Conservation (phyloP, 1,284 basidiomycete species). For the Cutaneotrichosporon dermatis region DNA sequence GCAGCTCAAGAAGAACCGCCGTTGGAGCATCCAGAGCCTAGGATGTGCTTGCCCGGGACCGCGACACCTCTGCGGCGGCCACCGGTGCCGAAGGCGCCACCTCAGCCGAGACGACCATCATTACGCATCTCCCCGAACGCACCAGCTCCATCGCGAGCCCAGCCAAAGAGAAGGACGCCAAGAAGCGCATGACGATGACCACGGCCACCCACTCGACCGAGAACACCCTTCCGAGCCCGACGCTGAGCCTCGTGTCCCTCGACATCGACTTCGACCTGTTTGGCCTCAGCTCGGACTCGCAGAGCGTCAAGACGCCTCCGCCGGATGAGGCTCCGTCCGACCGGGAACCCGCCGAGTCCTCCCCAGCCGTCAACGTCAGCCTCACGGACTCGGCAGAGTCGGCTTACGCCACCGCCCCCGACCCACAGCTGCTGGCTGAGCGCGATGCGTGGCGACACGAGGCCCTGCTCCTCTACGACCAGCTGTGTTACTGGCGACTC, state of each 20-base stretch:
- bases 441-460: constrained; percentile 3
- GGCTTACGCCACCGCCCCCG: background rate
- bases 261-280: constrained; percentile 2
- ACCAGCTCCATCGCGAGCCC: background rate
- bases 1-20: background rate
- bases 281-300: background rate
- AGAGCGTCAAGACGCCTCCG: background rate
- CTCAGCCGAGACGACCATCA: background rate
- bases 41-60: background rate
- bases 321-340: no score
- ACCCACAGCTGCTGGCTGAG: background rate
- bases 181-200: no score
- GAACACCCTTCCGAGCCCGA: background rate
- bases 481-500: constrained; percentile 1
- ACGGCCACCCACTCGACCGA: background rate
- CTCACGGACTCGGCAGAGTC: no score
- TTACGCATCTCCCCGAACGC: background rate
- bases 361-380: no score
- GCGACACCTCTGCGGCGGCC: background rate
- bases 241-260: background rate
- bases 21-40: background rate
- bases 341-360: background rate
- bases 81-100: background rate
- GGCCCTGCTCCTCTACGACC: constrained; percentile 1
- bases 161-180: background rate